A percentile compares a stretch with the other conserved stretches of the same genome.
Evolutionary conservation across 495 filamentous ascomycete genomes (phyloP).

Genomic region (Melanomma pulvis-pyrius): DNA sequence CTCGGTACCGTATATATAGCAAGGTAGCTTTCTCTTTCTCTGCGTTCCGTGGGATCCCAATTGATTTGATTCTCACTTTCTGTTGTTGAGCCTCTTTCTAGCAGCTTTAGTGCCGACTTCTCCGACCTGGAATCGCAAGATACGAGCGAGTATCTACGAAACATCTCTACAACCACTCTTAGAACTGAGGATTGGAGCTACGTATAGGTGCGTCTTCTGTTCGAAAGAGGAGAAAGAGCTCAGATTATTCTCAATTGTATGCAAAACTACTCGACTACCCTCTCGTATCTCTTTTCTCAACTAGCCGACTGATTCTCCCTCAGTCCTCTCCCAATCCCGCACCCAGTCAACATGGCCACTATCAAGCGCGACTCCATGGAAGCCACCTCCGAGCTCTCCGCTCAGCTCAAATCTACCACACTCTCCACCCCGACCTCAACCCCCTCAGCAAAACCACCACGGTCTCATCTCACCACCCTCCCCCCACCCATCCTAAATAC

Average conservation of each 20-base stretch:
- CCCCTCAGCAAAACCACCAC: background rate
- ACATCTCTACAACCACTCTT: no score
- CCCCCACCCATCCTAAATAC: conserved; percentile 21
- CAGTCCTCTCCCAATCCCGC: background rate
- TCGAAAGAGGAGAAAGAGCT: no score
- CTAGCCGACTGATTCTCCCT: background rate
- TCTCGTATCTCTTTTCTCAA: no score
- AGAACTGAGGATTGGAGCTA: no score
- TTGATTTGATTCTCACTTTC: no score
- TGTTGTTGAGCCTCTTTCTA: no score
- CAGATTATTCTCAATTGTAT: no score
- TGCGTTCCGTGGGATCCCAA: background rate
- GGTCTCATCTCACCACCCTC: conserved; percentile 18
- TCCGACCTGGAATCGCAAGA: no score
- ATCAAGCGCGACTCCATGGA: conserved; percentile 26
- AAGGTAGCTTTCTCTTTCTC: background rate
- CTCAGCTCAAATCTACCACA: conserved; percentile 2
- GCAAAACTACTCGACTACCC: no score
- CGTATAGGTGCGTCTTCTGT: no score
- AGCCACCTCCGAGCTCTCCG: background rate
- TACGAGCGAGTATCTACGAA: no score
- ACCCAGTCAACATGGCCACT: background rate
- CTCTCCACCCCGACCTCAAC: background rate
- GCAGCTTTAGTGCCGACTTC: no score
- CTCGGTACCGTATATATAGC: background rate